Conservation (phyloP, 305 asterid species). For the Fraxinus angustifolia region DNA sequence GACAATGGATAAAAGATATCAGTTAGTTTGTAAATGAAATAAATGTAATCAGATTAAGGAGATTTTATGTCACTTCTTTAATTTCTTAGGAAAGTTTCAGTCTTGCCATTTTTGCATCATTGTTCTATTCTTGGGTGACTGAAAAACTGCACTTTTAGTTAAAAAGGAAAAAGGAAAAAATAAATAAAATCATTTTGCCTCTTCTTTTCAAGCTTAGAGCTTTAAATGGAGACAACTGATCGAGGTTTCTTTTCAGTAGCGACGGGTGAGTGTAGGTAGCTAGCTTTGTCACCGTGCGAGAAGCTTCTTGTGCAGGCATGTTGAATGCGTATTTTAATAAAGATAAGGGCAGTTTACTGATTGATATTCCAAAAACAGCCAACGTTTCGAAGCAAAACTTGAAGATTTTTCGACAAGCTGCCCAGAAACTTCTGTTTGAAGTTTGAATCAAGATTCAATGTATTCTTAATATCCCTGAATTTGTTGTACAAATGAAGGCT, state of each 20-base stretch:
- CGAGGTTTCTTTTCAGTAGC: background rate
- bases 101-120: background rate
- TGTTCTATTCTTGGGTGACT: background rate
- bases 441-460: background rate
- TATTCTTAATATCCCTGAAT: background rate
- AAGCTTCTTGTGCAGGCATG: background rate
- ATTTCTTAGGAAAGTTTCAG: background rate
- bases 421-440: background rate
- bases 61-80: conserved; percentile 5
- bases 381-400: background rate
- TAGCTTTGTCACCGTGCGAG: conserved; percentile 8
- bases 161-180: background rate
- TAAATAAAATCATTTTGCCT: background rate
- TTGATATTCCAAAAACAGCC: background rate
- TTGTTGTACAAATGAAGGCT: background rate
- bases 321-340: background rate
- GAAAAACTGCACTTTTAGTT: background rate
- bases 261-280: background rate
- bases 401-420: background rate
- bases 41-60: background rate
- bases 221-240: background rate
- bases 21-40: conserved; percentile 22
- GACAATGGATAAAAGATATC: conserved; percentile 1
- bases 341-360: background rate
- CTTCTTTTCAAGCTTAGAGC: background rate